Evolutionary conservation across 441 rosid genomes (phyloP), one percentile per base, ranked within the genome.

Genomic region (Eruca vesicaria): DNA sequence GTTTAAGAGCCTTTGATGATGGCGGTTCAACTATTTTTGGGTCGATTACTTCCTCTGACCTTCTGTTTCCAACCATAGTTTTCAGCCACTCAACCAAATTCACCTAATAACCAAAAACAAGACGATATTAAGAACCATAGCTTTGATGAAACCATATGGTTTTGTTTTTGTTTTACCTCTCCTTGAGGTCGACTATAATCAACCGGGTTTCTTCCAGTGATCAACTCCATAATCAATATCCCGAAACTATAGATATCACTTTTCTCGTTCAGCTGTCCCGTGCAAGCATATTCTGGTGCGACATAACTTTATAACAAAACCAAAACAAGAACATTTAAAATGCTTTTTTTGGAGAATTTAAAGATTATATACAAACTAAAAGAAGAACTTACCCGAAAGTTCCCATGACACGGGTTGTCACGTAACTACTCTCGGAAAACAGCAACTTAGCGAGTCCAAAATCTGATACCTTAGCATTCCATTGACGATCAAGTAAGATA

Each of bases 211-310:
- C 96, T 83, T 66, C 99, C 99, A 0, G 98, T 79, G 57, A 95
- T 90, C 63, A 91, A 80, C 86, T 93, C 99, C 99, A 95, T 95
- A 35, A 90, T 85, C 55, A 95, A 89, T 65, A 95, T 85, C 55
- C 99, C 99, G 9, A 95, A 93, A 80, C 99, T 95, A 79, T 95
- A 95, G 32, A 91, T 77, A 74, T 95, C 99, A 71, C 99, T 95
- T 75, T 91, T 95, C 81, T 95, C 99, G 31, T 86, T 95, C 74
- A 95, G 82, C 99, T 91, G 90, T 75, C 99, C 99, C 0, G 99
- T 95, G 83, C 97, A 95, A 78, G 99, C 99, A 87, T 95, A 95
- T 70, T 95, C 99, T 7, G 99, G 98, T 9, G 98, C 99, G 23
- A 95, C 98, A 75, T 95, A 95, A 33, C 99, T 95, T 66, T 48